Base-by-base conservation (phyloP, 2,329 filamentous ascomycete species). In the Aspergillus sp. region DNA sequence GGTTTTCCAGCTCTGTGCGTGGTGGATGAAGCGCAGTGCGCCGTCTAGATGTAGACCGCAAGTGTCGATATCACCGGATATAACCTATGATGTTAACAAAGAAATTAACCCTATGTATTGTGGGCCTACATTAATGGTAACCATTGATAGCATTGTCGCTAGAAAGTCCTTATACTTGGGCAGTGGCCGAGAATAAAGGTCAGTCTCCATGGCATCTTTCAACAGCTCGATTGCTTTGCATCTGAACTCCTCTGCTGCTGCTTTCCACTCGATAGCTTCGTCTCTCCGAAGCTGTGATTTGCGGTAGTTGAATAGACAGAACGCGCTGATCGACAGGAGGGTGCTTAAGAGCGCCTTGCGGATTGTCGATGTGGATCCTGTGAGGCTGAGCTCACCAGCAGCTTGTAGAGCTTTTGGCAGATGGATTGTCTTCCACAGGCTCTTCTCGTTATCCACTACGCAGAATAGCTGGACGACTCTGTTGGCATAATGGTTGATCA, bases 151-250 rank as follows among this genome's bases (percentile, higher is more conserved):
- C 52, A 55, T 58, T 2, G 56, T 58, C 11, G 57, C 57, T n/a
- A 59, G 21, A 14, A 58, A 46, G 7, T 58, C 56, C 19, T 58
- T 58, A 31, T 58, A 58, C 27, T 55, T 58, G 7, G 56, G 56
- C 33, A 33, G 21, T 15, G 14, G 5, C 1, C 48, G 33, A 1
- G 35, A 14, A 12, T 44, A 23, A 14, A 52, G 46, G 15, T 41
- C 21, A 9, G n/a, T 40, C 19, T 58, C 45, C 9, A 58, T 52
- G 2, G 56, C 31, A 19, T 58, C 21, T 24, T 58, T 58, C 6
- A 58, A 41, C 4, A 58, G 39, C 9, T 24, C 45, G n/a, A 58
- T 55, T 2, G 56, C 52, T 12, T 27, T 33, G 12, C 56, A 45
- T 17, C 51, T 45, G 33, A 37, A 58, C 17, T 21, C 39, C 17